Evolutionary conservation across 2,329 filamentous ascomycete genomes (phyloP).

Genomic region (Dothideomycetes sp.): DNA sequence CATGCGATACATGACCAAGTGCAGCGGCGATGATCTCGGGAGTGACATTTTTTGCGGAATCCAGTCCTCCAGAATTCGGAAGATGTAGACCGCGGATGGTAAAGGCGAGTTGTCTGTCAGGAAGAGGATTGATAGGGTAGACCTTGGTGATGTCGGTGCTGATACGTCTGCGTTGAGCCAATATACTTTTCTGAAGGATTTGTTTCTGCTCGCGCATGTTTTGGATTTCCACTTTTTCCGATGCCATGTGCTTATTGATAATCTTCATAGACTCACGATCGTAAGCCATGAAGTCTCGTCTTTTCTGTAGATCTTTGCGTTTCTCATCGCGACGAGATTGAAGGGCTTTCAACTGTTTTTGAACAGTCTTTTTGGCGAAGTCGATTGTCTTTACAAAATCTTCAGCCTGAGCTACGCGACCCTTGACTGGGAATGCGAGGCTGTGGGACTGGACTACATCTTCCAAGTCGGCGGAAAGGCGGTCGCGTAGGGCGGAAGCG

Average conservation of each 20-base stretch:
- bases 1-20: conserved; percentile 66
- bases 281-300: conserved; percentile 52
- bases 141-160: conserved; percentile 71
- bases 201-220: conserved; percentile 17
- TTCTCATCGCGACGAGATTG: conserved; percentile 57
- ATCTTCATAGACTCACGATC: too few relatives aligned
- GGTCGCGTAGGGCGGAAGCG: conserved; percentile 64
- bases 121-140: conserved; percentile 66
- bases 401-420: conserved; percentile 29
- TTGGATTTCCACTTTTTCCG: conserved; percentile 41
- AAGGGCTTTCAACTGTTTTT: conserved; percentile 52
- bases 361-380: conserved; percentile 49
- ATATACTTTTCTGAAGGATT: conserved; percentile 54
- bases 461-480: conserved; percentile 70
- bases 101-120: conserved; percentile 60
- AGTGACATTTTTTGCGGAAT: conserved; percentile 42
- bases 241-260: conserved; percentile 27
- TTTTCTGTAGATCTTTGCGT: conserved; percentile 50
- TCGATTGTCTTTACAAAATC: conserved; percentile 33
- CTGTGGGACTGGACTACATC: conserved; percentile 28
- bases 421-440: conserved; percentile 23
- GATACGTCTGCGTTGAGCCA: conserved; percentile 77
- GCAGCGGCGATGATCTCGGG: conserved; percentile 70
- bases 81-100: conserved; percentile 69
- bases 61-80: conserved; percentile 63